These are phyloP conservation scores for Kodamaea sagamina DNA, from an alignment of 805 yeast species.

Conservation along the genomic window DNA sequence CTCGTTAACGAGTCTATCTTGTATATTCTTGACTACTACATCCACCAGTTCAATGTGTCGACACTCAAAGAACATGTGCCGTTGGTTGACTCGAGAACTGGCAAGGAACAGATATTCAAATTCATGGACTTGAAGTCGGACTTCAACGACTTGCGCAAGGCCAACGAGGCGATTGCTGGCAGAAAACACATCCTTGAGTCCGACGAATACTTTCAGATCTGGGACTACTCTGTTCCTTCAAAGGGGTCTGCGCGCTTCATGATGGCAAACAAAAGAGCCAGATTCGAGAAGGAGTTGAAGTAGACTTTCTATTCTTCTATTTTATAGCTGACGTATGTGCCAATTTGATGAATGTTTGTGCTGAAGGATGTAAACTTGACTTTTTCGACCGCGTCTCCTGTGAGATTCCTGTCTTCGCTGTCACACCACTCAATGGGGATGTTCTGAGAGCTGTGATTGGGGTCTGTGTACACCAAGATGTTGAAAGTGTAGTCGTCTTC, in stretches of 20 bases:
- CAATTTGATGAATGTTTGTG: conserved; percentile 69
- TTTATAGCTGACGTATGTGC: conserved; percentile 67
- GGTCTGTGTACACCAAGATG: conserved; percentile 80
- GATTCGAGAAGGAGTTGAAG: conserved; percentile 42
- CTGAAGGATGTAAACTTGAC: conserved; percentile 70
- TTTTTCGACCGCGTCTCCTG: conserved; percentile 55
- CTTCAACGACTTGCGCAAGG: conserved; percentile 40
- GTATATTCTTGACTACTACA: conserved; percentile 61
- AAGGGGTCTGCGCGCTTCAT: conserved; percentile 54
- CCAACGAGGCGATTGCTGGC: conserved; percentile 32
- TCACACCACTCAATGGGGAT: conserved; percentile 88
- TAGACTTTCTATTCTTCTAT: conserved; percentile 20
- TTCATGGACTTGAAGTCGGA: conserved; percentile 46
- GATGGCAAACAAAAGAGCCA: conserved; percentile 48
- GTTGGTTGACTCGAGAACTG: conserved; percentile 31
- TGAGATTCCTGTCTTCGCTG: conserved; percentile 59
- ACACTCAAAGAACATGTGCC: conserved; percentile 49
- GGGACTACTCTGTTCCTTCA: conserved; percentile 41
- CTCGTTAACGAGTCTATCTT: conserved; percentile 54
- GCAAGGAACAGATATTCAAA: conserved; percentile 50
- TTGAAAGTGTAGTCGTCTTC: conserved; percentile 73
- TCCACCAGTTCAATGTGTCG: conserved; percentile 55
- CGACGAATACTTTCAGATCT: conserved; percentile 51
- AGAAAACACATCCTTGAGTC: conserved; percentile 31
- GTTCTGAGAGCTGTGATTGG: conserved; percentile 45